Base-by-base conservation (phyloP, 371 early-diverging fungal genomes). In the Syncephalis plumigaleata region DNA sequence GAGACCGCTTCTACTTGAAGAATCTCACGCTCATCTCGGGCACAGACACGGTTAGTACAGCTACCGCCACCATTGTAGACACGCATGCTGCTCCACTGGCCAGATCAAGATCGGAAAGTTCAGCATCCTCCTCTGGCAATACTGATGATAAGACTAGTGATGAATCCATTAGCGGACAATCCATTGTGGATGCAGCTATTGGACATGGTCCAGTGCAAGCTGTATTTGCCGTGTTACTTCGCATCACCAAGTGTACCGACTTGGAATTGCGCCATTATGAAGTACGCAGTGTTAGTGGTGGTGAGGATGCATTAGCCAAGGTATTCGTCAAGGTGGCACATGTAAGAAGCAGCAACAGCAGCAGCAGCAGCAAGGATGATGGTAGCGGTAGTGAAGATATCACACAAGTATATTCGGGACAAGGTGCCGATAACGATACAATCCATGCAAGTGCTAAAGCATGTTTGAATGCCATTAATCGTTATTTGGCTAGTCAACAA, bases 151-250 rank as follows among this genome's bases (percentile, higher is more conserved):
- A 60, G 58, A 11, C 63, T 75, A 21, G 54, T 5, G 64, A 57
- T 3, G 54, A 55, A 31, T 61, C 64, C 46, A 42, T 69, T 15
- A 38, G 47, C 7, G 64, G 57, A 2, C 54, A 55, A 31, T 61
- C 64, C 46, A 42, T 69, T 15, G 62, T 66, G 9, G 88, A 86
- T 59, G 87, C 84, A 15, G 88, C 87, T 27, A 70, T 80, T 18
- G 84, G 84, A 21, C 59, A 59, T 40, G 89, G 90, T 13, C 83
- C 92, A 4, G 73, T 91, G 11, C 81, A 87, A 57, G 87, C 92
- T 22, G 76, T 83, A 42, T 87, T 85, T 66, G 64, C 60, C 38
- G 80, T 79, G 26, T 84, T 91, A 53, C 79, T 88, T 64, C 84
- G 89, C 26, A 71, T 79, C 0, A 69, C 71, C 24, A 60, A 70